Percentiles rank a stretch among this genome's conserved stretches.
Conservation (phyloP, 805 yeast species). For the Debaryomyces castellii region DNA sequence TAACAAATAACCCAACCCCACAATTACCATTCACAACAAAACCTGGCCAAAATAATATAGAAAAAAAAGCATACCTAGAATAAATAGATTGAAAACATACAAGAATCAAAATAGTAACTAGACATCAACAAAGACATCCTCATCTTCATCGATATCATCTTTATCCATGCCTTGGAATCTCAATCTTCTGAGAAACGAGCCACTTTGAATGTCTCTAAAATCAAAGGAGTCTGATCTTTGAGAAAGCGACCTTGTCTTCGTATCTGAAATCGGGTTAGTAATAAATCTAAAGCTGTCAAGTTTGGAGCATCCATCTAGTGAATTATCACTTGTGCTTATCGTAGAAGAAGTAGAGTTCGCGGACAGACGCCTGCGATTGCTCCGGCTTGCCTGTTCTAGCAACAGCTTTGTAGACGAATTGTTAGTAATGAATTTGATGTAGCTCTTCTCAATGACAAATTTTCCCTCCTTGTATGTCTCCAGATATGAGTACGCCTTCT, state of each 20-base stretch:
- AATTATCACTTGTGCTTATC: conserved; percentile 3
- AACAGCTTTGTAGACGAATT: conserved; percentile 32
- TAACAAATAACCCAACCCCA: conserved; percentile 1
- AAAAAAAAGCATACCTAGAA: neutral
- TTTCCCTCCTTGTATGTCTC: conserved; percentile 46
- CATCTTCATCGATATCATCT: conserved; percentile 19
- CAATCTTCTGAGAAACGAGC: conserved; percentile 12
- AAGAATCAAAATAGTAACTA: conserved; percentile 4
- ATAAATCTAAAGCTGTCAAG: conserved; percentile 13
- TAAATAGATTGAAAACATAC: neutral
- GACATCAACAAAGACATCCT: conserved; percentile 19
- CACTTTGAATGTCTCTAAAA: conserved; percentile 8
- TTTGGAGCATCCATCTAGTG: conserved; percentile 1
- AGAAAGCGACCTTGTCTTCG: neutral
- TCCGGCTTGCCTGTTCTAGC: conserved; percentile 29
- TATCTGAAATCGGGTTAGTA: conserved; percentile 5
- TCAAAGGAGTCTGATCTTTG: conserved; percentile 7
- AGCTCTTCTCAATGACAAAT: conserved; percentile 41
- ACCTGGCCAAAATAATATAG: neutral
- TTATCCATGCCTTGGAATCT: conserved; percentile 18
- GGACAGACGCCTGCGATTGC: conserved; percentile 12
- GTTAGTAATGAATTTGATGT: conserved; percentile 33
- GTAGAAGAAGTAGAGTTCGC: conserved; percentile 7
- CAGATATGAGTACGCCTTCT: conserved; percentile 32
- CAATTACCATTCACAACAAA: conserved; percentile 2